Evolutionary conservation across 192 early-diverging fungal species (phyloP), one percentile per base, ranked within the genome.

Genomic region (Rhizophagus clarus): DNA sequence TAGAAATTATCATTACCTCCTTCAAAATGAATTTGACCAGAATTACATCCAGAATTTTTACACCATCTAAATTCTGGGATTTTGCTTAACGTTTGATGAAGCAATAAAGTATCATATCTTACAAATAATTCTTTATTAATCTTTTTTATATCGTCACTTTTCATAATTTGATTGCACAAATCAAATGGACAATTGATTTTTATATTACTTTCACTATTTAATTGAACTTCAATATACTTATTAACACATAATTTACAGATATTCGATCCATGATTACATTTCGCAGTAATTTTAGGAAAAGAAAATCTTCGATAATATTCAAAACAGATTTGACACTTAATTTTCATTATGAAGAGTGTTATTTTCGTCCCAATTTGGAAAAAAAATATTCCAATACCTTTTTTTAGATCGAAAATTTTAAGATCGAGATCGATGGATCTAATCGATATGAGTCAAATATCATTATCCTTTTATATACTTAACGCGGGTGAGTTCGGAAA

Each of bases 1-100:
- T 37, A 11, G 47, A 45, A 45, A 45, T 10, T 45, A 45, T 45
- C 1, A 0, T 69, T 76, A 76, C 77, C 77, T 69, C 77, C 45
- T 29, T 70, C 47, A 32, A 14, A 61, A 56, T 79, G 77, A 56
- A 79, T 79, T 79, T 79, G 77, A 24, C 77, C 77, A 49, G 49
- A 67, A 11, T 28, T 47, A 69, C 77, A 79, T 3, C 14, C n/a
- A 11, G 66, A 22, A 60, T 79, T 79, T 37, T 63, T 66, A 37
- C 77, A 79, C 77, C 77, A 79, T 60, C 45, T 56, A 60, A 79
- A 79, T 51, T 79, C 77, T 31, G 63, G 47, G 29, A 69, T 70
- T 17, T 24, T 17, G 8, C 22, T 24, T 29, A 79, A 34, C 12
- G 26, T 67, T 37, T 42, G 31, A 34, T 20, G 45, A 28, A 79